These are phyloP conservation scores for Trichosanthes cucumerina DNA, from an alignment of 306 rosid species.

Conservation along the genomic window DNA sequence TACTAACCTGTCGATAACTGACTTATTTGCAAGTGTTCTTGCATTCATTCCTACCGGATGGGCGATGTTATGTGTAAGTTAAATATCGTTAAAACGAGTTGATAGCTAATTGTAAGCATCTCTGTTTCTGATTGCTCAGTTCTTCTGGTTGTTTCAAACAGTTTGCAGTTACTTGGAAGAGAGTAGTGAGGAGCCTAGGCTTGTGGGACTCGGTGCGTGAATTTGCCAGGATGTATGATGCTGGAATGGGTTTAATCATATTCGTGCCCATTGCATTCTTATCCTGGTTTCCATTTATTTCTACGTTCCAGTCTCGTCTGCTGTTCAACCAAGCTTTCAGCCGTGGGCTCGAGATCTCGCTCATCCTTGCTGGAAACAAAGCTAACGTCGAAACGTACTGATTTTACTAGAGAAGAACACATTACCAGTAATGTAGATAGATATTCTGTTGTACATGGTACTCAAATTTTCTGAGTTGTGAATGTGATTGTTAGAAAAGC, in stretches of 20 bases:
- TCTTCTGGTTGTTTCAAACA: slow-evolving; percentile 23
- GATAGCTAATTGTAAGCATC: neutral
- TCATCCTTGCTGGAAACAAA: slow-evolving; percentile 95
- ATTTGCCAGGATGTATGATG: slow-evolving; percentile 91
- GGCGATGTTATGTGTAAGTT: slow-evolving; percentile 82
- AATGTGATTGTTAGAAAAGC: neutral
- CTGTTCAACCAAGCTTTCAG: slow-evolving; percentile 97
- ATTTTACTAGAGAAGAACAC: slow-evolving; percentile 39
- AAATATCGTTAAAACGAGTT: neutral
- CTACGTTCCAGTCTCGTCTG: slow-evolving; percentile 95
- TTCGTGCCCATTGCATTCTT: slow-evolving; percentile 64
- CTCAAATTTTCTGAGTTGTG: neutral
- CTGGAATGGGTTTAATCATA: slow-evolving; percentile 89
- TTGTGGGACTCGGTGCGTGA: slow-evolving; percentile 93
- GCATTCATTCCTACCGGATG: slow-evolving; percentile 88
- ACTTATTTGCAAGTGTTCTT: slow-evolving; percentile 77
- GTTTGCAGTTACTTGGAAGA: slow-evolving; percentile 86
- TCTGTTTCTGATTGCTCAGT: neutral
- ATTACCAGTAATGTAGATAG: neutral
- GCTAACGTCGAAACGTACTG: slow-evolving; percentile 61
- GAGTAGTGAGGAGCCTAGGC: slow-evolving; percentile 45
- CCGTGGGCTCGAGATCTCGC: slow-evolving; percentile 91
- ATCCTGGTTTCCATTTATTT: slow-evolving; percentile 93
- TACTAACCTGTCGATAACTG: slow-evolving; percentile 52
- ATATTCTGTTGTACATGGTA: neutral